Evolutionary conservation across 208 protist species (phyloP).

Genomic region (Leishmania gerbilli): DNA sequence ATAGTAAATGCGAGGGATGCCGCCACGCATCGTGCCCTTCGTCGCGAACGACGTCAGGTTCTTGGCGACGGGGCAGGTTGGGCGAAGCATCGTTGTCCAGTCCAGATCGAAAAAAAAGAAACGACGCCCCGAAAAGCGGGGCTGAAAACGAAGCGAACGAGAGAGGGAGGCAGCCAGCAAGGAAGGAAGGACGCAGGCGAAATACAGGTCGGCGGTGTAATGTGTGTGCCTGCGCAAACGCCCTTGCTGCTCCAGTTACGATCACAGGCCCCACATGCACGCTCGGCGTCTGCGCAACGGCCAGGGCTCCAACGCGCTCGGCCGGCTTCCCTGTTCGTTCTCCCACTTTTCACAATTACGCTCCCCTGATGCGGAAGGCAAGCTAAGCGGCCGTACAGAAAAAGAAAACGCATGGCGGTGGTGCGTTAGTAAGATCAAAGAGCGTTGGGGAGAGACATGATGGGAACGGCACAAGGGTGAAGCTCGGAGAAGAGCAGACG

Average conservation of each 20-base stretch:
- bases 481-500: not conserved
- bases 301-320: not conserved
- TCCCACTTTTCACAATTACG: not conserved
- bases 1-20: constrained; percentile 94
- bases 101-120: not conserved
- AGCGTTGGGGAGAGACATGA: no score
- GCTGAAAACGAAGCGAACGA: not conserved
- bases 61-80: constrained; percentile 43
- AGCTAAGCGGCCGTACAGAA: not conserved
- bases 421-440: not conserved
- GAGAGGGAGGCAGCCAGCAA: not conserved
- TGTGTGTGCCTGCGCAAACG: not conserved
- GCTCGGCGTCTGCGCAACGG: not conserved
- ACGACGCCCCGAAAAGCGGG: not conserved
- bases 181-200: not conserved
- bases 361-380: not conserved
- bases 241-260: not conserved
- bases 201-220: not conserved
- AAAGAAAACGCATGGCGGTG: not conserved
- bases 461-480: not conserved
- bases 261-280: constrained; percentile 2
- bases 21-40: constrained; percentile 91
- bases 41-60: constrained; percentile 89
- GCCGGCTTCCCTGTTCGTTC: not conserved
- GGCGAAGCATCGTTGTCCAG: constrained; percentile 48